Conservation (phyloP, 352 stramenopile genomes). For the Phytopythium sindhum region DNA sequence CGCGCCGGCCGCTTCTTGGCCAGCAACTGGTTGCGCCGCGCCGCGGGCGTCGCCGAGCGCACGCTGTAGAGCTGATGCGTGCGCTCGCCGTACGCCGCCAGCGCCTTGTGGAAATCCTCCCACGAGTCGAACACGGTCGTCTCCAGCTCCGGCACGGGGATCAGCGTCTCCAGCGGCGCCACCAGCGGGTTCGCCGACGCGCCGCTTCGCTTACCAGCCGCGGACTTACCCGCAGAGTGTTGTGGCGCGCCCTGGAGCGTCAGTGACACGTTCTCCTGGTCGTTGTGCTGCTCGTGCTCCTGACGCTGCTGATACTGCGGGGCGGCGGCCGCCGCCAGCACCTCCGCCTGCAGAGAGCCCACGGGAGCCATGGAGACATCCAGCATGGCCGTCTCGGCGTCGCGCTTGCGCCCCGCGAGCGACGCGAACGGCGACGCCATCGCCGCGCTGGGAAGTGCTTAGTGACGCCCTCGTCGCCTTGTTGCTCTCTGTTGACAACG, state of each 20-base stretch:
- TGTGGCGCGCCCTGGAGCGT: background rate
- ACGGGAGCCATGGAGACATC: background rate
- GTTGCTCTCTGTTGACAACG: background rate
- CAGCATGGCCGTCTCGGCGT: conserved; percentile 9
- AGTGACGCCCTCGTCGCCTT: background rate
- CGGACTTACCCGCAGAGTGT: background rate
- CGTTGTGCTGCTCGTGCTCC: background rate
- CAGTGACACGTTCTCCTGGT: conserved; percentile 1
- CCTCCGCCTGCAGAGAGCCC: conserved; percentile 6
- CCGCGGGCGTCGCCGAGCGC: conserved; percentile 23
- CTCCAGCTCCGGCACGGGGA: conserved; percentile 18
- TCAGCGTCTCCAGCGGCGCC: conserved; percentile 14
- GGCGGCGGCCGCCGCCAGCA: conserved; percentile 4
- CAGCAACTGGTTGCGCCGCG: conserved; percentile 19
- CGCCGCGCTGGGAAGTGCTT: background rate
- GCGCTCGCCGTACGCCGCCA: conserved; percentile 17
- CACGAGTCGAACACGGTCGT: conserved; percentile 21
- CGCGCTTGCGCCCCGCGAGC: conserved; percentile 8
- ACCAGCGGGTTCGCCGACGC: conserved; percentile 11
- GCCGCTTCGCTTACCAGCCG: background rate
- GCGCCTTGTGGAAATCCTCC: conserved; percentile 22
- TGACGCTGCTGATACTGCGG: background rate
- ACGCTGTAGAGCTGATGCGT: conserved; percentile 32
- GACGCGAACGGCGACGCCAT: background rate
- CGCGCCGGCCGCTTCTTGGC: conserved; percentile 15